A percentile compares a stretch with the other conserved stretches of the same genome.
phyloP scores from a whole-genome alignment of 2,329 filamentous ascomycete species.

The Clarireedia hainanense region DNA sequence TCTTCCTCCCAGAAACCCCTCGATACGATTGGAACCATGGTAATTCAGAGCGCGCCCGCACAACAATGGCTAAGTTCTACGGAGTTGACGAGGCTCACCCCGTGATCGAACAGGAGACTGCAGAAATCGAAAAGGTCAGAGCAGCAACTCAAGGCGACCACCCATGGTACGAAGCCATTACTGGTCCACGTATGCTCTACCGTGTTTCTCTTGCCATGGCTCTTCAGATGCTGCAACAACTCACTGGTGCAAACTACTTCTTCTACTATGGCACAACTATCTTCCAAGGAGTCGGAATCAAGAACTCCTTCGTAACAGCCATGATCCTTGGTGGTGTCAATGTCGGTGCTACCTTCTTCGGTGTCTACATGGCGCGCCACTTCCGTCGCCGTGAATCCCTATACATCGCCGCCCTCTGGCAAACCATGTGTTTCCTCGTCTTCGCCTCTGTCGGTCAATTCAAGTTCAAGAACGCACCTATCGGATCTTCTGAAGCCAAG shows the following conservation, averaged over 20 bases:
- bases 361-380: conserved; percentile 58
- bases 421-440: conserved; percentile 60
- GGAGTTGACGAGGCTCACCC: conserved; percentile 37
- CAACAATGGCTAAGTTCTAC: conserved; percentile 45
- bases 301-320: conserved; percentile 61
- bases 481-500: conserved; percentile 29
- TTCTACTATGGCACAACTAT: conserved; percentile 61
- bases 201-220: conserved; percentile 55
- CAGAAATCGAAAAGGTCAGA: conserved; percentile 40
- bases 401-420: conserved; percentile 57
- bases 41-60: conserved; percentile 40
- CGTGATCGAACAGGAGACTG: conserved; percentile 42
- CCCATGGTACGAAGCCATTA: conserved; percentile 57
- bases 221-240: conserved; percentile 61
- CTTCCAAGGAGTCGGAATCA: conserved; percentile 51
- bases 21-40: conserved; percentile 45
- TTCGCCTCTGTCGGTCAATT: conserved; percentile 47
- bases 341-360: conserved; percentile 47
- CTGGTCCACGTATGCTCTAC: conserved; percentile 50
- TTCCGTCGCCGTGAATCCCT: conserved; percentile 62
- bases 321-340: conserved; percentile 64
- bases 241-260: conserved; percentile 57
- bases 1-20: conserved; percentile 48
- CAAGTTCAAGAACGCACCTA: conserved; percentile 36
- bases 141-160: conserved; percentile 42